Conservation (phyloP, 2,329 filamentous ascomycete genomes). For the Pochonia chlamydosporia region DNA sequence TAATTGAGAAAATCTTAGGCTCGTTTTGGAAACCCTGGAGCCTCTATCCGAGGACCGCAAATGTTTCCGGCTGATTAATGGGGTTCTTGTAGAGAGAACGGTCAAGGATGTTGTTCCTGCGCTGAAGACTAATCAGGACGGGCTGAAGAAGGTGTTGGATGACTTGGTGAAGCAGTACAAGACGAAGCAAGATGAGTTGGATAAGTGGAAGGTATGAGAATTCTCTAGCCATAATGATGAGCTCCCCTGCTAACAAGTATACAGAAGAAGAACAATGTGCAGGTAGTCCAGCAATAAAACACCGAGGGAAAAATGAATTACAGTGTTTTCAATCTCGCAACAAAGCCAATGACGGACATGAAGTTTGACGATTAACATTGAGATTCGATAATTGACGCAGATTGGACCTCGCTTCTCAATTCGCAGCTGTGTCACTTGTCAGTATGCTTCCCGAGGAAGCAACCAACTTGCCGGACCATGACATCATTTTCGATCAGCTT, state of each 20-base stretch:
- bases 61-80: slow-evolving; percentile 98
- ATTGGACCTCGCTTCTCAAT: no score
- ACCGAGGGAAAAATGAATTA: slow-evolving; percentile 8
- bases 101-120: slow-evolving; percentile 89
- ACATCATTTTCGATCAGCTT: background rate
- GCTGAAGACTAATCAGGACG: slow-evolving; percentile 88
- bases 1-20: slow-evolving; percentile 43
- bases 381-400: no score
- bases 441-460: no score
- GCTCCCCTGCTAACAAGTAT: background rate
- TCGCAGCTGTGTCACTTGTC: no score
- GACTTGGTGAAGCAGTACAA: slow-evolving; percentile 97
- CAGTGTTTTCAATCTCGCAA: background rate
- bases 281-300: slow-evolving; percentile 70
- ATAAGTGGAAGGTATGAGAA: slow-evolving; percentile 98
- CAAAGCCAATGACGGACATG: no score
- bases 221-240: no score
- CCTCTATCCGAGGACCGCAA: slow-evolving; percentile 82
- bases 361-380: no score
- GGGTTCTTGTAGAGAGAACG: slow-evolving; percentile 88
- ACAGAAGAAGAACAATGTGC: slow-evolving; percentile 85
- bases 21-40: slow-evolving; percentile 86
- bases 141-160: slow-evolving; percentile 87
- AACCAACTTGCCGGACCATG: background rate
- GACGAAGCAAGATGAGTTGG: slow-evolving; percentile 86